phyloP scores from a whole-genome alignment of 2,329 filamentous ascomycete genomes.

The Rutstroemia sp. region DNA sequence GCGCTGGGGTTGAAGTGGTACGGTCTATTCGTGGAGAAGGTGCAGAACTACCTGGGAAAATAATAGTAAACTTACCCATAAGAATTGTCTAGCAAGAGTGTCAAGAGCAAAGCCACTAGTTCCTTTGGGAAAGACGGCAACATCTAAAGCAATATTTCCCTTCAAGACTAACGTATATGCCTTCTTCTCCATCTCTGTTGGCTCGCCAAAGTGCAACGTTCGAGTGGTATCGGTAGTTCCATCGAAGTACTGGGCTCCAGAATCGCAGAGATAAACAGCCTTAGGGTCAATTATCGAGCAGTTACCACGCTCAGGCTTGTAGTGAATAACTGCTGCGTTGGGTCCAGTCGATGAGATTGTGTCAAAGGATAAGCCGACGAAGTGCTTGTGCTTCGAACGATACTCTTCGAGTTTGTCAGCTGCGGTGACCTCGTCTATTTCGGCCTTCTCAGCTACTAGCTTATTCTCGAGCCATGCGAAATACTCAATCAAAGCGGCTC shows the following conservation, averaged over 20 bases:
- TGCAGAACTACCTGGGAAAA: too few species aligned
- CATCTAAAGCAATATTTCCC: constrained; percentile 83
- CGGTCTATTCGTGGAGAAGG: too few species aligned
- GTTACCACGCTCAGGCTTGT: constrained; percentile 75
- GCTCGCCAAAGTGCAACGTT: constrained; percentile 84
- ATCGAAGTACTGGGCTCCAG: constrained; percentile 91
- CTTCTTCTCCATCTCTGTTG: constrained; percentile 75
- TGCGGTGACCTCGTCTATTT: constrained; percentile 81
- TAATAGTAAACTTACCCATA: constrained; percentile 59
- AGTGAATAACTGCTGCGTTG: constrained; percentile 84
- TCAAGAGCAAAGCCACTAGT: constrained; percentile 92
- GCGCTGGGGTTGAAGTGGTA: too few species aligned
- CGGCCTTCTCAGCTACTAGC: constrained; percentile 62
- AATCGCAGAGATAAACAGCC: constrained; percentile 90
- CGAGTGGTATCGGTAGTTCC: constrained; percentile 94
- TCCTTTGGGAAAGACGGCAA: constrained; percentile 85
- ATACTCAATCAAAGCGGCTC: constrained; percentile 82
- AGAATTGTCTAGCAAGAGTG: constrained; percentile 75
- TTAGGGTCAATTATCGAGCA: constrained; percentile 80
- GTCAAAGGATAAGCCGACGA: constrained; percentile 85
- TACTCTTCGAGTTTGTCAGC: constrained; percentile 83
- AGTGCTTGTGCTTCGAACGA: constrained; percentile 61
- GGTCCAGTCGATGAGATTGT: constrained; percentile 93
- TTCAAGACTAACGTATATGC: constrained; percentile 93
- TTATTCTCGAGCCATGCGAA: constrained; percentile 97